Base-by-base conservation (phyloP, 1,284 basidiomycete genomes). In the Phlebopus sp. region DNA sequence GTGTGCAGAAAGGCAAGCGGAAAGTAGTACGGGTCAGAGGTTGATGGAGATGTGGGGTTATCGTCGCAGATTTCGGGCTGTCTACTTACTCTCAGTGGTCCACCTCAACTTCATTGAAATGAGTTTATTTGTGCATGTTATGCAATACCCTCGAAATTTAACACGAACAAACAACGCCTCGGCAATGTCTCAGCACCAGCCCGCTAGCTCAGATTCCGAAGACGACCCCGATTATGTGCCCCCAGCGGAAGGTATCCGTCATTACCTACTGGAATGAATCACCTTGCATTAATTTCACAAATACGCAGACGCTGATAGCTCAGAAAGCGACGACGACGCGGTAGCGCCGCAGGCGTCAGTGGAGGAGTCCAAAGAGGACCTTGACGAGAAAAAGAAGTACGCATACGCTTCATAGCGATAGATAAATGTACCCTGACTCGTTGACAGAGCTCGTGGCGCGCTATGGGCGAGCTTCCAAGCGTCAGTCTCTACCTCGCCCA, bases 21-120 rank as follows among this genome's bases (percentile, higher is more conserved):
- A 89, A 85, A 64, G 84, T 90, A 8, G 75, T 90, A n/a, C 70
- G 86, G 54, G 84, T 90, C n/a, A 76, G 86, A 57, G 81, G 78
- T 47, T 81, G 49, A 47, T 21, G 37, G 27, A 36, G 30, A 23
- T 9, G 19, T 21, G 23, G 30, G 37, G 25, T 11, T 38, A 41
- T 27, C 27, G 44, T 46, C 39, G 36, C 63, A 18, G 70, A 75
- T 52, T 60, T 67, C 18, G 37, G 44, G 51, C 45, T 23, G 48
- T 60, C 31, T 52, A 54, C 47, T 21, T 15, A 15, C 46, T n/a
- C n/a, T n/a, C 27, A 63, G 59, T 63, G 61, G 49, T 47, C 31
- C 47, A 56, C 71, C 77, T 49, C 59, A 69, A 18, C 67, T 72
- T 19, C 71, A 78, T 7, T 5, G n/a, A n/a, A 7, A 7, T 11